These are phyloP conservation scores for Setomelanomma holmii DNA, from an alignment of 2,329 filamentous ascomycete genomes.

Conservation along the genomic window DNA sequence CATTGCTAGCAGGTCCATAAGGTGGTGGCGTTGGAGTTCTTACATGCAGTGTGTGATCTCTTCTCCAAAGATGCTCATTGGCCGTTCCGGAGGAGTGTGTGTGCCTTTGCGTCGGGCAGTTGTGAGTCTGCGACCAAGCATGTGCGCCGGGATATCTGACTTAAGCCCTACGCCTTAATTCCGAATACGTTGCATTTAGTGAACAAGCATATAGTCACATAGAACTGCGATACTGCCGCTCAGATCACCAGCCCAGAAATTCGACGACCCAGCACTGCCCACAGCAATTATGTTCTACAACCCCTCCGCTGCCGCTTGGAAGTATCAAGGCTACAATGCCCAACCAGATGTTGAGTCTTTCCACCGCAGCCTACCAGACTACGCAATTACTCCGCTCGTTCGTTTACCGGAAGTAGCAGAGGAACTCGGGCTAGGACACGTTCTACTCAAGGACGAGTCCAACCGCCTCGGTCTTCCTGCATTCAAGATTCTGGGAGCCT, in stretches of 20 bases:
- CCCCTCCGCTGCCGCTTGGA: slow-evolving; percentile 31
- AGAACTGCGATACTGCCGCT: too few relatives aligned
- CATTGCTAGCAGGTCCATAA: too few relatives aligned
- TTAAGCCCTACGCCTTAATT: too few relatives aligned
- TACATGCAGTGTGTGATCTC: too few relatives aligned
- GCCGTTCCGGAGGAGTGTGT: too few relatives aligned
- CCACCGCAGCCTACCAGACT: slow-evolving; percentile 65
- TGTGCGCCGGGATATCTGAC: too few relatives aligned
- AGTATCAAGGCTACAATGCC: slow-evolving; percentile 14
- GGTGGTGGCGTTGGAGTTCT: too few relatives aligned
- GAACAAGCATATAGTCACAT: too few relatives aligned
- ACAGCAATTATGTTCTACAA: slow-evolving; percentile 34
- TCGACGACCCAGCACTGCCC: background rate
- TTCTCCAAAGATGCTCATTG: too few relatives aligned
- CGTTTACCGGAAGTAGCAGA: slow-evolving; percentile 62
- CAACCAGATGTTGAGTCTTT: slow-evolving; percentile 51
- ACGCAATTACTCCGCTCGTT: slow-evolving; percentile 63
- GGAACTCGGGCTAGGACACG: slow-evolving; percentile 58
- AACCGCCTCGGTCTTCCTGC: slow-evolving; percentile 72
- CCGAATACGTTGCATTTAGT: too few relatives aligned
- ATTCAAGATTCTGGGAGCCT: slow-evolving; percentile 83
- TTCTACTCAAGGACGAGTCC: slow-evolving; percentile 76
- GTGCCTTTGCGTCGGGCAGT: too few relatives aligned
- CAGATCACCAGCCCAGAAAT: background rate
- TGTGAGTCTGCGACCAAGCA: too few relatives aligned